Evolutionary conservation across 2,329 filamentous ascomycete genomes (phyloP), one percentile per base, ranked within the genome.

Genomic region (Arthrobotrys conoides): DNA sequence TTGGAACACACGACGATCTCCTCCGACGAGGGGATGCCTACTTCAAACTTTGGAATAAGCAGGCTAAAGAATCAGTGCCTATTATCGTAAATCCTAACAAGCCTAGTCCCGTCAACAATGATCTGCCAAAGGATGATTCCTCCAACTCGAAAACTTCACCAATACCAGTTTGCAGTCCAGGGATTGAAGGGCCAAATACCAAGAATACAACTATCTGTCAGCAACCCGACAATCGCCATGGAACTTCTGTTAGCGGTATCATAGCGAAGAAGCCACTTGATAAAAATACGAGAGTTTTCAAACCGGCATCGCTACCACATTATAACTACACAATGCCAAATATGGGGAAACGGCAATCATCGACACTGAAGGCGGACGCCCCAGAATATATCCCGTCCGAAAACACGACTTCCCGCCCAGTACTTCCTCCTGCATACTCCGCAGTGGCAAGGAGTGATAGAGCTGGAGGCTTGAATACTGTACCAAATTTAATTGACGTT

Each of bases 21-120:
- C 86, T 92, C 61, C 83, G 85, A 10, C 84, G 86, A n/a, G 85
- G 87, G 6, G 90, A 90, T 1, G 88, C 88, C 84, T 92, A 92
- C 81, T 87, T 88, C 24, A 87, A 89, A 66, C 84, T 92, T 36
- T 92, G 91, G 90, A 88, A 88, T 2, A 90, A 90, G 81, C 89
- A 91, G 81, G 85, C 88, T 18, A 67, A 80, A 18, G 75, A 80
- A 20, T 77, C 80, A 16, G 73, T 68, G 10, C 30, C 51, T 10
- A 46, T 36, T 16, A 59, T 69, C 20, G 65, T 78, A n/a, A 57
- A 67, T 49, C 59, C 61, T 24, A 48, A 53, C 71, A 55, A 57
- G 51, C 3, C 72, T 24, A 18, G 57, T 27, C 16, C 80, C 66
- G 66, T 71, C 71, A 20, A 53, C 63, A 41, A 80, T 73, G 67